phyloP scores from a whole-genome alignment of 75 land plant genomes.

The Pinus taeda region DNA sequence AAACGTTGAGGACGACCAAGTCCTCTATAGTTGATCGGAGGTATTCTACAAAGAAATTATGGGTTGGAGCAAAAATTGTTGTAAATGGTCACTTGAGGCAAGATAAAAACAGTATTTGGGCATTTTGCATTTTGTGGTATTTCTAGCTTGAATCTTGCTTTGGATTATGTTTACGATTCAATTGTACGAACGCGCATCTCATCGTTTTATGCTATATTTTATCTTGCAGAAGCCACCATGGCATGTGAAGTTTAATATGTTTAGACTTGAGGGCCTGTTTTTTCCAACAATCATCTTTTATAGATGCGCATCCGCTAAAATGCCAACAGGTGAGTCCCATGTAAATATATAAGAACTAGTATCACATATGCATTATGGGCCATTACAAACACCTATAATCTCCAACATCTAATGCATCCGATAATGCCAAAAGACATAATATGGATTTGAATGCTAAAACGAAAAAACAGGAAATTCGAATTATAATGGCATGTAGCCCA shows the following conservation, averaged over 20 bases:
- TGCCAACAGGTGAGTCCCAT: slow-evolving; percentile 4
- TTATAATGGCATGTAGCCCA: too few relatives aligned
- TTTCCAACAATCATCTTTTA: slow-evolving; percentile 16
- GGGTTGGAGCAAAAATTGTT: slow-evolving; percentile 22
- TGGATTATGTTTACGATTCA: slow-evolving; percentile 27
- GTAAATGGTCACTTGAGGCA: slow-evolving; percentile 15
- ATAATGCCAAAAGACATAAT: too few relatives aligned
- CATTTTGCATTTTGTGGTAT: slow-evolving; percentile 20
- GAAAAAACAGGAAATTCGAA: too few relatives aligned
- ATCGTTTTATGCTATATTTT: slow-evolving; percentile 10
- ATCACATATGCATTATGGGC: neutral
- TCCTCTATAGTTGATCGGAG: too few relatives aligned
- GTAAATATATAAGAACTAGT: neutral
- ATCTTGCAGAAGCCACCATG: neutral
- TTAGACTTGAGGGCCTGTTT: neutral
- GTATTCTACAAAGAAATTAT: neutral
- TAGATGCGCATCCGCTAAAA: slow-evolving; percentile 1
- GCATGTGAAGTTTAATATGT: slow-evolving; percentile 4
- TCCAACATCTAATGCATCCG: too few relatives aligned
- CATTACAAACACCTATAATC: neutral
- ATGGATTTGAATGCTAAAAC: too few relatives aligned
- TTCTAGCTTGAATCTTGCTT: slow-evolving; percentile 26
- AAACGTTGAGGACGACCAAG: too few relatives aligned
- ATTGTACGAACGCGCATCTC: slow-evolving; percentile 20
- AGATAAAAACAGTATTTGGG: neutral